These are phyloP conservation scores for Paraleonurus japonicus DNA, from an alignment of 257 asterid species.

Conservation along the genomic window DNA sequence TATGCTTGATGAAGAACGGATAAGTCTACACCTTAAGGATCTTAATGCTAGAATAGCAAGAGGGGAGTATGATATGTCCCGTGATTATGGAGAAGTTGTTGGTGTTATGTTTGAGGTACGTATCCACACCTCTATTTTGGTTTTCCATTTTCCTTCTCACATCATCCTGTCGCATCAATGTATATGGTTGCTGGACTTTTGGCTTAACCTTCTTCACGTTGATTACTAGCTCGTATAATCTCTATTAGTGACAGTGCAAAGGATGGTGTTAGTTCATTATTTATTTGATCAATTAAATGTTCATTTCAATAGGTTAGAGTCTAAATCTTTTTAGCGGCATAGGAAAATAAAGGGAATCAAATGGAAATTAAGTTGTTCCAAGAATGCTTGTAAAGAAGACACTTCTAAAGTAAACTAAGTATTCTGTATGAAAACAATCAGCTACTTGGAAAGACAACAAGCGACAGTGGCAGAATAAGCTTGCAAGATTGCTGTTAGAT, in stretches of 20 bases:
- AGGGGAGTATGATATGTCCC: slow-evolving; percentile 58
- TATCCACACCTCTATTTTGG: slow-evolving; percentile 8
- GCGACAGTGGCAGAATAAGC: not conserved
- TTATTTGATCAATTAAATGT: not conserved
- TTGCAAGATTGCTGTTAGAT: slow-evolving; percentile 6
- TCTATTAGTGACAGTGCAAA: not conserved
- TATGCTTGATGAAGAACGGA: slow-evolving; percentile 83
- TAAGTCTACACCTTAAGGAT: slow-evolving; percentile 65
- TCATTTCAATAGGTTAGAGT: not conserved
- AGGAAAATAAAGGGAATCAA: not conserved
- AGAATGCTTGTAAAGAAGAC: slow-evolving; percentile 5
- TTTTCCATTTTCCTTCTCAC: slow-evolving; percentile 7
- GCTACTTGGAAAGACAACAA: not conserved
- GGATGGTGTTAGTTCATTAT: not conserved
- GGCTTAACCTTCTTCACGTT: not conserved
- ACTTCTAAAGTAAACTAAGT: not conserved
- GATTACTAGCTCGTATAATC: slow-evolving; percentile 10
- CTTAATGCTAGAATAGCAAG: slow-evolving; percentile 59
- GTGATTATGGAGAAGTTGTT: slow-evolving; percentile 69
- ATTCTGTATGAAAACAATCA: slow-evolving; percentile 7
- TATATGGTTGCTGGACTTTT: not conserved
- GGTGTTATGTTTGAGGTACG: slow-evolving; percentile 88
- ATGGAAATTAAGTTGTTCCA: not conserved
- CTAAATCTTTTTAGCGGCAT: not conserved
- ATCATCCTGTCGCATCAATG: not conserved